Percentiles rank a stretch among this genome's conserved stretches.
Conservation (phyloP, 768 basidiomycete genomes). For the Fistulinella prunicolor region DNA sequence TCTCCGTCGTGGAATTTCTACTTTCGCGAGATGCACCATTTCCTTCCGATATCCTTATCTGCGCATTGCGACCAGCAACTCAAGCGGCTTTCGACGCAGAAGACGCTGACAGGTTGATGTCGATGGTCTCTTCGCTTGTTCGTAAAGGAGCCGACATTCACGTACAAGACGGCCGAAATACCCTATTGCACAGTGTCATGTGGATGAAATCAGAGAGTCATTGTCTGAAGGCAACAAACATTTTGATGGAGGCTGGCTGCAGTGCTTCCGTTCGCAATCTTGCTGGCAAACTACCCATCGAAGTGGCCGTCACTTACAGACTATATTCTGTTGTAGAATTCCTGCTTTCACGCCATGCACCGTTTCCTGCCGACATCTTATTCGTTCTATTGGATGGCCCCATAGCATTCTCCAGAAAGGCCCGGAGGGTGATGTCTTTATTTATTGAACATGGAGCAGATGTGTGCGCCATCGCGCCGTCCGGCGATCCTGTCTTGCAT, state of each 20-base stretch:
- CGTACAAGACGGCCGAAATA: not conserved
- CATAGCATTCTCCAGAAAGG: accelerated
- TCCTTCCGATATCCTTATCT: too few relatives aligned
- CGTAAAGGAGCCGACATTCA: not conserved
- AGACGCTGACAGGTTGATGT: not conserved
- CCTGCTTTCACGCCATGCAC: not conserved
- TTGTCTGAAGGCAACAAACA: not conserved
- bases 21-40: too few relatives aligned
- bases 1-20: too few relatives aligned
- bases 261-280: not conserved
- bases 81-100: too few relatives aligned
- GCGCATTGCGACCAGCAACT: too few relatives aligned
- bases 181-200: not conserved
- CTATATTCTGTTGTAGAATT: not conserved
- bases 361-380: not conserved
- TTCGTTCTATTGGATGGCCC: not conserved
- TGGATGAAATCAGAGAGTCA: too few relatives aligned
- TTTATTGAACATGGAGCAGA: not conserved
- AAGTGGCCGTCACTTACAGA: not conserved
- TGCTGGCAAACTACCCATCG: not conserved
- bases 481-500: not conserved
- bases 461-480: not conserved
- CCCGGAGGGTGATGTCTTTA: not conserved
- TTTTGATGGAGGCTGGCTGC: not conserved
- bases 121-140: not conserved